Base-by-base conservation (phyloP, 345 rosid genomes). In the Murraya paniculata region DNA sequence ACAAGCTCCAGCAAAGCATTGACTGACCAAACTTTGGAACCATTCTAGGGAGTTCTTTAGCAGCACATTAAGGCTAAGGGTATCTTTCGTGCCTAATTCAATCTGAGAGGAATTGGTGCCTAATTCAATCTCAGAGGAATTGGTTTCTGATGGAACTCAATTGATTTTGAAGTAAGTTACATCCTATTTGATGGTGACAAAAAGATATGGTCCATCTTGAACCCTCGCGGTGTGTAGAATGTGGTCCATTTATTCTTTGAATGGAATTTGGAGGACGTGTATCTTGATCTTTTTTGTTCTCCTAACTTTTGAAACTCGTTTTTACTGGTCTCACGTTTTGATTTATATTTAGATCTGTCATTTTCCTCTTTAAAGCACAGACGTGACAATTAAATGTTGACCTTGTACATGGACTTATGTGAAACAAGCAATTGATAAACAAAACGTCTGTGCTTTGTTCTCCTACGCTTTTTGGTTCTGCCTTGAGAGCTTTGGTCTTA, bases 1-100 rank as follows among this genome's bases (percentile, higher is more conserved):
- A 28, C 64, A 68, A 60, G 39, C 60, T 55, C 65, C 72, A 38
- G 78, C 48, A 64, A 50, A 21, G 57, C 60, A 27, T 35, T 84
- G 66, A 81, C 19, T 9, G 68, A 66, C 18, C 74, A 66, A 36
- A 53, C 25, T 60, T 45, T 41, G 13, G 33, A 19, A 7, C 48
- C 74, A 50, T 7, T 59, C 14, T 60, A 66, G 13, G 11, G 57
- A 69, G 36, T 53, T 50, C 39, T 28, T 28, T 24, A 38, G 10
- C 13, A 38, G 36, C 79, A 55, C 55, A 10, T 45, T 30, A 72
- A 59, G 74, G n/a, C 62, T 68, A 19, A 7, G 28, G 28, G 21
- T 11, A n/a, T 66, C 18, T 19, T n/a, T 71, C 28, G 11, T 24
- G 62, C 58, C 33, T 9, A 48, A 33, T 28, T 65, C 68, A 64